Percentiles rank a stretch among this genome's conserved stretches.
Conservation (phyloP, 306 rosid genomes). For the Fragaria iinumae region DNA sequence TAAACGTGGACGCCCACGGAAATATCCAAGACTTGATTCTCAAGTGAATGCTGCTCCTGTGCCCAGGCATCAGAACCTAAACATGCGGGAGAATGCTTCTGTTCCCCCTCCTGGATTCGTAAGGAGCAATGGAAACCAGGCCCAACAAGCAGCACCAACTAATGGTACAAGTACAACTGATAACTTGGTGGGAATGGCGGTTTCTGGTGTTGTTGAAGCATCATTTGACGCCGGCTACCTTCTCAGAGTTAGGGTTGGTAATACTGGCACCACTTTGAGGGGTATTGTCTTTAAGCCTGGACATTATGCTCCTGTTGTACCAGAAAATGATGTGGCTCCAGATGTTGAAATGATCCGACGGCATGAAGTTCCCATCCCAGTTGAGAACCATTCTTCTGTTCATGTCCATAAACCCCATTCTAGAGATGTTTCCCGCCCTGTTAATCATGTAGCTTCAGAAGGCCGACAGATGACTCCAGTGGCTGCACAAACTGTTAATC, state of each 20-base stretch:
- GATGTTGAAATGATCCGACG: conserved; percentile 72
- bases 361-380: conserved; percentile 50
- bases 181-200: conserved; percentile 61
- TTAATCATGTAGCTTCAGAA: conserved; percentile 21
- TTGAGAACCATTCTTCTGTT: conserved; percentile 33
- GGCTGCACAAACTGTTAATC: conserved; percentile 39
- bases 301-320: conserved; percentile 61
- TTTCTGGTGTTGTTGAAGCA: conserved; percentile 84
- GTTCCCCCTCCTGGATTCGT: conserved; percentile 53
- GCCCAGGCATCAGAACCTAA: conserved; percentile 34
- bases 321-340: conserved; percentile 87
- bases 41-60: conserved; percentile 40
- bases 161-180: conserved; percentile 33
- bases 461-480: conserved; percentile 39
- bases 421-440: conserved; percentile 24
- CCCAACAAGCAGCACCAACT: conserved; percentile 44
- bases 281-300: conserved; percentile 91
- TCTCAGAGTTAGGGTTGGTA: conserved; percentile 74
- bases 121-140: conserved; percentile 47
- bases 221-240: conserved; percentile 92
- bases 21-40: conserved; percentile 56
- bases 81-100: conserved; percentile 34
- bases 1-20: conserved; percentile 95
- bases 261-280: conserved; percentile 65
- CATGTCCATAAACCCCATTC: conserved; percentile 42